Base-by-base conservation (phyloP, 2,329 filamentous ascomycete genomes). In the Macrophomina tecta region DNA sequence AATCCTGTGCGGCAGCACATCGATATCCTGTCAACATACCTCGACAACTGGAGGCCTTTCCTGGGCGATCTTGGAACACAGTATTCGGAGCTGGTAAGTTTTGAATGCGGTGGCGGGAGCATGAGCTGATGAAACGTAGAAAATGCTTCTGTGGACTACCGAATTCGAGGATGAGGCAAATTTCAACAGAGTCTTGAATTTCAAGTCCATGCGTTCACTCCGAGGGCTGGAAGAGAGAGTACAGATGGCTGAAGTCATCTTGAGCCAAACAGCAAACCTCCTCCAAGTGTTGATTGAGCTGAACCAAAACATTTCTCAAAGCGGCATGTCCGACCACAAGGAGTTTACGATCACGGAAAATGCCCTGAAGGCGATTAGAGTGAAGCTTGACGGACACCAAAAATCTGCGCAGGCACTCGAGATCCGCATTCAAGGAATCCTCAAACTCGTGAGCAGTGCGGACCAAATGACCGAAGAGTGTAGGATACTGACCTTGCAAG, bases 201-300 rank as follows among this genome's bases (percentile, higher is more conserved):
- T 64, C 48, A 32, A 40, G 16, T 36, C 61, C 16, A 51, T 64
- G 61, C 48, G 36, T 18, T 42, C 45, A 5, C 61, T 64, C 16
- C 32, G 61, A 11, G 61, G 36, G 3, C 61, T 64, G 32, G 61
- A 64, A 34, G 61, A 64, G 34, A 53, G 61, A n/a, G 48, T 64
- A 1, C 46, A 52, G 14, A 42, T 16, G 18, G 36, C 38, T n/a
- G 46, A 32, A 16, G 46, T 53, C 32, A 64, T 28, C 16, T 18
- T 64, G 18, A 45, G 46, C 1, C 36, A 48, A 23, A 64, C 61
- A 1, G 23, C 42, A 4, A 45, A 18, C 5, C 46, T 64, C 8
- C 14, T 64, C 18, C 23, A 18, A 32, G 16, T n/a, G 5, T 11
- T 64, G 28, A 14, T 12, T 3, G 34, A 51, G 1, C 14, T 52